Base-by-base conservation (phyloP, 192 early-diverging fungal genomes). In the Coemansia sp. region DNA sequence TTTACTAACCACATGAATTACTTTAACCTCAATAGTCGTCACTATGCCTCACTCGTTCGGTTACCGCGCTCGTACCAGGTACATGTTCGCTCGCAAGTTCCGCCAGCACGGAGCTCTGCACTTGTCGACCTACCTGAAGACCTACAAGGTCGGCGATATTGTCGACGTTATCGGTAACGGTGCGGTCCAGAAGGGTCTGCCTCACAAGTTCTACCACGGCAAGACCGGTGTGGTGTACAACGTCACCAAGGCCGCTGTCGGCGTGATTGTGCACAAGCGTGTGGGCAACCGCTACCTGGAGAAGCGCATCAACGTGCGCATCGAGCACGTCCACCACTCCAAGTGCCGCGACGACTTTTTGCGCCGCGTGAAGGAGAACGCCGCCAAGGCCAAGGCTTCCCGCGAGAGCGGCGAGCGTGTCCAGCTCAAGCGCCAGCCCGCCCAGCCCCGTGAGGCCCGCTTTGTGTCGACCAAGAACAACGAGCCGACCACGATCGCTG, bases 131-230 rank as follows among this genome's bases (percentile, higher is more conserved):
- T 98, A 97, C 90, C 81, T 98, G 75, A 94, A 93, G 87, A 92
- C 83, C 82, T 98, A 96, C 93, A 95, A 96, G 88, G 92, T 96
- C 57, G 97, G 97, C 59, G 97, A 98, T 82, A 95, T 98, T 66
- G 96, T 98, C 64, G 96, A 98, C 85, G 94, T 98, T 87, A 96
- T 96, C 90, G 95, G 92, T 64, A 95, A 97, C 87, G 95, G 92
- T 85, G 95, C 97, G 71, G 83, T 97, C 83, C 97, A 98, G 86
- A 95, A 96, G 90, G 97, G 97, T 84, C 92, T 98, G 91, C 97
- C 97, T 72, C 97, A 98, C 93, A 98, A 97, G 90, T 98, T 90
- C 91, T 98, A 98, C 90, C 97, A 98, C 85, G 95, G 94, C 58
- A 92, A 92, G 78, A 99, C 95, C 68, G 97, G 97, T 72, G 89